A percentile compares a stretch with the other conserved stretches of the same genome.
Conservation (phyloP, 176 grass and related monocot species). For the Triticum aestivum region DNA sequence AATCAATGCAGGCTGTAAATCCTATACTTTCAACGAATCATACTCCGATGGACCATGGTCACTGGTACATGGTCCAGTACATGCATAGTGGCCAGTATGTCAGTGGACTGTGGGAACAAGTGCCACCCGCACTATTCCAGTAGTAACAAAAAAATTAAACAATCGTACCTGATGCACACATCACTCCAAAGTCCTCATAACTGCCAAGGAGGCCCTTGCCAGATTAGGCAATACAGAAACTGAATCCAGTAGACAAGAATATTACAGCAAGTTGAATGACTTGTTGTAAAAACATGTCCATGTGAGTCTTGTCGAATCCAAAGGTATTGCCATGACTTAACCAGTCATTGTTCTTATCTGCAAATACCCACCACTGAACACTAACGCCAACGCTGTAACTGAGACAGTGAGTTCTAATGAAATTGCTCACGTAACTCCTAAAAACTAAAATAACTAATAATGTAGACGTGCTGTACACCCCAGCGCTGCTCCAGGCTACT, state of each 20-base stretch:
- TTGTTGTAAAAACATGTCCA: neutral
- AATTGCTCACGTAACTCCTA: neutral
- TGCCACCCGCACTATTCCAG: neutral
- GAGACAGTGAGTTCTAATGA: neutral
- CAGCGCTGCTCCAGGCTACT: too few relatives aligned
- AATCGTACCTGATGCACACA: neutral
- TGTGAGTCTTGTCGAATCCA: neutral
- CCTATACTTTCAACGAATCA: neutral
- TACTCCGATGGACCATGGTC: neutral
- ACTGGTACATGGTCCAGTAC: neutral
- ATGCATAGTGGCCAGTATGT: neutral
- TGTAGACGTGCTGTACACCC: too few relatives aligned
- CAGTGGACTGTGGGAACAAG: neutral
- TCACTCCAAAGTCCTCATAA: neutral
- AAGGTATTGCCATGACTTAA: neutral
- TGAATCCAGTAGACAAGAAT: neutral
- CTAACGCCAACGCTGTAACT: neutral
- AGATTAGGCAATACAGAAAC: slow-evolving; percentile 4
- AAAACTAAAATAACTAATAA: neutral
- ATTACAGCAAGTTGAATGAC: neutral
- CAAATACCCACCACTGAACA: neutral
- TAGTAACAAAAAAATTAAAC: neutral
- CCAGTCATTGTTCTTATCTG: neutral
- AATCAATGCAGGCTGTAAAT: neutral
- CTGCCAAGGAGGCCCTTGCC: neutral